Evolutionary conservation across 768 basidiomycete species (phyloP).

Genomic region (Xerocomus brunneocitrinus): DNA sequence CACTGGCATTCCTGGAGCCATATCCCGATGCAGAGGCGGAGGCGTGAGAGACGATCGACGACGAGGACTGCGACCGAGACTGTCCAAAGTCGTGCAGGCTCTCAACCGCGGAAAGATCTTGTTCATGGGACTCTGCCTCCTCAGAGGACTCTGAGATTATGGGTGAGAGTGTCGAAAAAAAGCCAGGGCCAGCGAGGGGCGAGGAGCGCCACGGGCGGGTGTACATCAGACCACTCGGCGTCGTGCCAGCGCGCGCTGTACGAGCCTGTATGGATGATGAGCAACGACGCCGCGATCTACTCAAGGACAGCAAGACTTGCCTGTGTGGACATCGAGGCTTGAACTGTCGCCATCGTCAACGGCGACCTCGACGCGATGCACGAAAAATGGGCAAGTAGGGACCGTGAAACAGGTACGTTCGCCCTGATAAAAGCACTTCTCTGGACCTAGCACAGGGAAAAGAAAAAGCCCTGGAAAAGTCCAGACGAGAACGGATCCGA

Average conservation of each 20-base stretch:
- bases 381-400: not conserved
- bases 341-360: conserved; percentile 8
- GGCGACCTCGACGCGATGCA: not conserved
- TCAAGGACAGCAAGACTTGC: conserved; percentile 9
- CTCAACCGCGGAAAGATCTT: not conserved
- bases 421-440: conserved; percentile 3
- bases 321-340: conserved; percentile 7
- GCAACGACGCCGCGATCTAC: not conserved
- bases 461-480: conserved; percentile 7
- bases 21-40: conserved; percentile 15
- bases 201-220: conserved; percentile 30
- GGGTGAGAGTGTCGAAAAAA: conserved; percentile 26
- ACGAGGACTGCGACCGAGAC: conserved; percentile 9
- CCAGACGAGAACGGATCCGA: not conserved
- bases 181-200: conserved; percentile 23
- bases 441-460: conserved; percentile 9
- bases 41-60: conserved; percentile 17
- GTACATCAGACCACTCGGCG: conserved; percentile 4
- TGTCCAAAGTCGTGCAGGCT: not conserved
- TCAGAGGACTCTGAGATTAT: conserved; percentile 20
- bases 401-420: not conserved
- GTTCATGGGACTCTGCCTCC: conserved; percentile 8
- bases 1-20: conserved; percentile 11
- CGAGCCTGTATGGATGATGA: conserved; percentile 12
- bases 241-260: conserved; percentile 8